Evolutionary conservation across 2,329 filamentous ascomycete species (phyloP).

Genomic region (Zymoseptoria tritici): DNA sequence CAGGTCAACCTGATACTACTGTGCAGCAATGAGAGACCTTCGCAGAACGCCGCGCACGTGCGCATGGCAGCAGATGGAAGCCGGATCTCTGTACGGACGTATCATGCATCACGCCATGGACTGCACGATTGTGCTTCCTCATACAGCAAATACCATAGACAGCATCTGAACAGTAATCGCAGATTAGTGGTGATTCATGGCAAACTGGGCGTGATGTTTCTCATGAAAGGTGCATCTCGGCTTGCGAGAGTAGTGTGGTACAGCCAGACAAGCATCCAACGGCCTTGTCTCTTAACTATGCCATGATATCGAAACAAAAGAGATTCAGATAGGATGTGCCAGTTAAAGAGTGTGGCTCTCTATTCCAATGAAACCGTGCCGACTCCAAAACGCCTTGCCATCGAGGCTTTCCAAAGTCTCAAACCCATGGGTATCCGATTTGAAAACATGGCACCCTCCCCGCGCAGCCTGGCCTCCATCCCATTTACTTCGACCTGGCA

Average conservation of each 20-base stretch:
- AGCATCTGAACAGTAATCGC: neutral
- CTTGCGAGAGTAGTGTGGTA: neutral
- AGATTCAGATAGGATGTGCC: neutral
- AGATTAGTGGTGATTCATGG: neutral
- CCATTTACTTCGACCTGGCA: conserved; percentile 7
- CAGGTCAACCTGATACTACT: neutral
- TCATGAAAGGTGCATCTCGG: neutral
- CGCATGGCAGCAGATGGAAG: neutral
- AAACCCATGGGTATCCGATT: conserved; percentile 43
- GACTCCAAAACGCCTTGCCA: neutral
- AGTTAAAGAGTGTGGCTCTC: neutral
- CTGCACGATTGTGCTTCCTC: neutral
- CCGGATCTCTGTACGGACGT: neutral
- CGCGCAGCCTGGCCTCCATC: neutral
- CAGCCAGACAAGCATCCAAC: neutral
- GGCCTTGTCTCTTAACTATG: neutral
- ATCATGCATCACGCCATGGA: neutral
- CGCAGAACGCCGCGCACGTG: neutral
- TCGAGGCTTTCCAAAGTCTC: conserved; percentile 48
- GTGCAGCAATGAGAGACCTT: neutral
- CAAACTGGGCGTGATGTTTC: no score
- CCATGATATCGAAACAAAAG: neutral
- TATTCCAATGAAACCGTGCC: neutral
- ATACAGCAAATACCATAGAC: neutral
- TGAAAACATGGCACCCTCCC: neutral